phyloP scores from a whole-genome alignment of 73 alveolate species.

The Paraurostyla sp. region DNA sequence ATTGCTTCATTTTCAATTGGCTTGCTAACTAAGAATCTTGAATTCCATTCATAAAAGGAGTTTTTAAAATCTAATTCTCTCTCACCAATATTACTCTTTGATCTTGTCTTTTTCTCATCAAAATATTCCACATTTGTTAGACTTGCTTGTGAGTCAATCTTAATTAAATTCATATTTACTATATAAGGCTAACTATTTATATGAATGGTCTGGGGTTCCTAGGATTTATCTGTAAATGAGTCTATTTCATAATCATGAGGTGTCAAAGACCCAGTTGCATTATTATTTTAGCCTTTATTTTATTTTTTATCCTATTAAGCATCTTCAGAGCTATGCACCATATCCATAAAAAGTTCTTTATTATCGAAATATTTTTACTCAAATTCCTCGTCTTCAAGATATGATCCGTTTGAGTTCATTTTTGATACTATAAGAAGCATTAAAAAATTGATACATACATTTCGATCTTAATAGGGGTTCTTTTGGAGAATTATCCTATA shows the following conservation, averaged over 20 bases:
- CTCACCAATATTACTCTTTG: not conserved
- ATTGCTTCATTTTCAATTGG: no score
- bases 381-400: conserved; percentile 43
- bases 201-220: not conserved
- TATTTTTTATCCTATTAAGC: not conserved
- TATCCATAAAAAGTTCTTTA: conserved; percentile 11
- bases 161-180: not conserved
- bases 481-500: no score
- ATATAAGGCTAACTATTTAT: not conserved
- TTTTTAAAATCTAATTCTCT: conserved; percentile 29
- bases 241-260: conserved; percentile 11
- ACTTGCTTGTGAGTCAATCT: not conserved
- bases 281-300: not conserved
- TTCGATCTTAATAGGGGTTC: no score
- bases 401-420: no score
- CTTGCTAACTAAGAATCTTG: no score
- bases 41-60: conserved; percentile 44
- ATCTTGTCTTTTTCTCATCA: conserved; percentile 18
- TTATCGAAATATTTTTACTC: conserved; percentile 34
- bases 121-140: conserved; percentile 6
- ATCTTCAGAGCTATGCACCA: conserved; percentile 22
- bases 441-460: no score
- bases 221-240: not conserved
- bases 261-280: not conserved
- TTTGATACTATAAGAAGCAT: no score